These are phyloP conservation scores for Colletotrichum tamarilloi DNA, from an alignment of 2,329 filamentous ascomycete genomes.

Conservation along the genomic window DNA sequence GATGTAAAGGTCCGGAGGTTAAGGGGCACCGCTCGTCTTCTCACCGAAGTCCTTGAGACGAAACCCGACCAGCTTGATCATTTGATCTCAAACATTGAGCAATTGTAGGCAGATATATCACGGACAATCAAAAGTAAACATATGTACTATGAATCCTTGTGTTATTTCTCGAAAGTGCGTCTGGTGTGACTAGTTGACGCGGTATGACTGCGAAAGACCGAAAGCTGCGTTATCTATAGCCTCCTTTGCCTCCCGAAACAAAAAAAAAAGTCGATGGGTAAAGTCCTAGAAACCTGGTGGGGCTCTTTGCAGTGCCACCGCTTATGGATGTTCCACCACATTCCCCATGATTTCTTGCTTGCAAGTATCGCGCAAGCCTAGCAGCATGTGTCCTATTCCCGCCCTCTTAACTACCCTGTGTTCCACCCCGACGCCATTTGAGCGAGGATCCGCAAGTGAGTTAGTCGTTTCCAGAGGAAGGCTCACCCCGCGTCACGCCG, in stretches of 20 bases:
- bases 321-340: not conserved
- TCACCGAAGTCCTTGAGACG: slow-evolving; percentile 54
- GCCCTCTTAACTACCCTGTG: not conserved
- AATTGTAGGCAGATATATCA: slow-evolving; percentile 55
- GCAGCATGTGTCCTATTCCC: not conserved
- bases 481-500: not conserved
- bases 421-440: not conserved
- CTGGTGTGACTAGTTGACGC: not conserved
- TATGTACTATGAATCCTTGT: slow-evolving; percentile 14
- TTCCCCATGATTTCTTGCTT: not conserved
- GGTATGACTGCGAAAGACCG: not conserved
- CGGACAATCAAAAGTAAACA: not conserved
- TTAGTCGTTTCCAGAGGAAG: not conserved
- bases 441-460: not conserved
- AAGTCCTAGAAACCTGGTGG: not conserved
- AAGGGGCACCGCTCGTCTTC: slow-evolving; percentile 55
- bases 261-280: not conserved
- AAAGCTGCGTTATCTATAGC: slow-evolving; percentile 14
- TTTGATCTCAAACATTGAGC: slow-evolving; percentile 67
- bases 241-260: slow-evolving; percentile 13
- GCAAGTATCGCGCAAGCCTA: not conserved
- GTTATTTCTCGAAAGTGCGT: slow-evolving; percentile 11
- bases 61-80: slow-evolving; percentile 60
- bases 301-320: not conserved
- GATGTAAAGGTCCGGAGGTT: slow-evolving; percentile 74